Evolutionary conservation across 306 rosid species (phyloP), one percentile per base, ranked within the genome.

Genomic region (Begonia masoniana): DNA sequence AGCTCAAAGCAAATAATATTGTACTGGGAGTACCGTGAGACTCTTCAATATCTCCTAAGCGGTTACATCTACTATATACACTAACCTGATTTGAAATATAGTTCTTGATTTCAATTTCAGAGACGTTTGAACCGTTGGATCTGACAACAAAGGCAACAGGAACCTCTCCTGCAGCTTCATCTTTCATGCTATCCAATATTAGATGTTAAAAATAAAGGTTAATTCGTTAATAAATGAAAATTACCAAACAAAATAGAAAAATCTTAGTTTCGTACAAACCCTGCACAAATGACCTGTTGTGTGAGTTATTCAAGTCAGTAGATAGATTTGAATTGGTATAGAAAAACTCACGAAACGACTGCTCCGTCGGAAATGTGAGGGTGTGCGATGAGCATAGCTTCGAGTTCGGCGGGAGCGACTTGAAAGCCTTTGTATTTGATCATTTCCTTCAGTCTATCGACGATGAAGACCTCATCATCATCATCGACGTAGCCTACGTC

Each of bases 351-450:
- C 84, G 97, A 82, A 52, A 88, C 82, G 9, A 88, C 88, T 0
- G 95, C 95, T 4, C 82, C 82, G 60, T 78, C 77, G 9, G 86
- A 75, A 13, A 88, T 66, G 10, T 57, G 50, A 9, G 88, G 82
- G 51, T 88, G 87, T 21, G 95, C 60, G 15, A 77, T 77, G 21
- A 84, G 78, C 47, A 88, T 72, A 46, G 95, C 85, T 60, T 88
- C 97, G 4, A 88, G 88, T 66, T 88, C 93, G 14, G 95, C 95
- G 0, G 93, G 97, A 47, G 93, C 95, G 0, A 88, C 97, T 51
- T 88, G 97, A 56, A 79, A 84, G 9, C 93, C 95, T 62, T 88
- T 88, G 82, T 84, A 88, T 61, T 88, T 88, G 61, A 88, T 88
- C 11, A 88, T 58, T 63, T 88, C 97, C 67, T 88, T 88, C 24